Percentiles rank a stretch among this genome's conserved stretches.
phyloP scores from a whole-genome alignment of 139 green algal species.

The Mesotaenium endlicherianum region DNA sequence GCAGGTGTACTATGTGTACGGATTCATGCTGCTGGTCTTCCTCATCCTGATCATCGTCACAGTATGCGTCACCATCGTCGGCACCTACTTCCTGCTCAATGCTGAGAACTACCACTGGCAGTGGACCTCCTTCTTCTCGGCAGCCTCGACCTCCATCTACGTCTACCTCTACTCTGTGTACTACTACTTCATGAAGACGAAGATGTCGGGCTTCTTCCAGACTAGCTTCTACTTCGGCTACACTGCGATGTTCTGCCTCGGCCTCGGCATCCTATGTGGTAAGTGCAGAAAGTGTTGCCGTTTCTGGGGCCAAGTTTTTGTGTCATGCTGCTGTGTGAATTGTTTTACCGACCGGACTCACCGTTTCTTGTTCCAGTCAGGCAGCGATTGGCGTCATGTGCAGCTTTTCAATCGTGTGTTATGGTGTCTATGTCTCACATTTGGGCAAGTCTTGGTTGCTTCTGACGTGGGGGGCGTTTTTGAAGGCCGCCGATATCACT shows the following conservation, averaged over 20 bases:
- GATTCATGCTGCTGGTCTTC: constrained; percentile 96
- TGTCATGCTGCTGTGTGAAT: no score
- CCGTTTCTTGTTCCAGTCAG: no score
- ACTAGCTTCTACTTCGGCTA: constrained; percentile 97
- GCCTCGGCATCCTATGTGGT: constrained; percentile 74
- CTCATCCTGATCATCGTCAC: constrained; percentile 91
- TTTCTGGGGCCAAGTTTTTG: no score
- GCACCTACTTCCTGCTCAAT: constrained; percentile 98
- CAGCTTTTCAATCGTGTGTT: constrained; percentile 31
- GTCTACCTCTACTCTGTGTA: constrained; percentile 88
- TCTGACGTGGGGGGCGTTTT: no score
- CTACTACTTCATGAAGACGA: constrained; percentile 93
- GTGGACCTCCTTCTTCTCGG: constrained; percentile 87
- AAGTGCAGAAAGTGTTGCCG: background rate
- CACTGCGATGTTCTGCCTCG: constrained; percentile 89
- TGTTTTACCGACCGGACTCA: no score
- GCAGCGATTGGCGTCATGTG: no score
- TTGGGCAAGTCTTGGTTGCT: background rate
- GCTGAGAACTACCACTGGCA: constrained; percentile 98
- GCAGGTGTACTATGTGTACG: constrained; percentile 95
- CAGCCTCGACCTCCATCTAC: constrained; percentile 81
- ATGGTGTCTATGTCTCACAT: background rate
- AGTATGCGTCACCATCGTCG: constrained; percentile 85
- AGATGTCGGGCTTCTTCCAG: constrained; percentile 97
- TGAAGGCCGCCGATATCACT: no score